These are phyloP conservation scores for Aquanectria penicillioides DNA, from an alignment of 2,329 filamentous ascomycete genomes.

Conservation along the genomic window DNA sequence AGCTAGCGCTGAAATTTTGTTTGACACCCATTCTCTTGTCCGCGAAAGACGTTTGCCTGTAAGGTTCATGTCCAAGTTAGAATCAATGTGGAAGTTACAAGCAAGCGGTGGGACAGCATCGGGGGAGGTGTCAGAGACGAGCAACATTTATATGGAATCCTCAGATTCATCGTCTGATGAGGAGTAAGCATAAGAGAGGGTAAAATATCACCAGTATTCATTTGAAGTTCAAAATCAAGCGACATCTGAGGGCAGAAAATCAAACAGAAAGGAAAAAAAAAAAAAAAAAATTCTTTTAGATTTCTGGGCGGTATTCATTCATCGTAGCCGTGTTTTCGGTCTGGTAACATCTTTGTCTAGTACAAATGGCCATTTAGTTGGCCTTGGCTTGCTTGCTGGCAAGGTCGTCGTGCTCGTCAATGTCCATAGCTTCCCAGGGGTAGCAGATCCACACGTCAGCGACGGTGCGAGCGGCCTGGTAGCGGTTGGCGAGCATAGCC, in stretches of 20 bases:
- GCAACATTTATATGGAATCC: neutral
- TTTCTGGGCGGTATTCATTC: conserved; percentile 21
- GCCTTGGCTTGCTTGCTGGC: conserved; percentile 60
- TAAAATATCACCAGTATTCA: neutral
- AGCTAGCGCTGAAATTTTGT: conserved; percentile 1
- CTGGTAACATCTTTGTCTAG: conserved; percentile 27
- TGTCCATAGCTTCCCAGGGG: conserved; percentile 95
- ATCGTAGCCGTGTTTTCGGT: conserved; percentile 22
- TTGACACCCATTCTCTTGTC: neutral
- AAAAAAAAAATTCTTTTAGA: conserved; percentile 8
- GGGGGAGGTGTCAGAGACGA: neutral
- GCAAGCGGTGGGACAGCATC: neutral
- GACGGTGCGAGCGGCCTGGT: conserved; percentile 87
- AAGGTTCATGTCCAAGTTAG: conserved; percentile 14
- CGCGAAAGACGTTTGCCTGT: neutral
- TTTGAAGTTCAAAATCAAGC: neutral
- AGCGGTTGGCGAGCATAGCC: conserved; percentile 80
- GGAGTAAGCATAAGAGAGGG: neutral
- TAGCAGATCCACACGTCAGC: conserved; percentile 99
- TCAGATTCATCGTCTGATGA: neutral
- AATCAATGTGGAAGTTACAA: conserved; percentile 11
- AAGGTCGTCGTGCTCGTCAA: conserved; percentile 86
- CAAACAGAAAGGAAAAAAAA: neutral
- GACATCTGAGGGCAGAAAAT: neutral
- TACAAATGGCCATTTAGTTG: conserved; percentile 31